phyloP scores from a whole-genome alignment of 208 protist genomes.

The Acanthamoeba culbertsoni region DNA sequence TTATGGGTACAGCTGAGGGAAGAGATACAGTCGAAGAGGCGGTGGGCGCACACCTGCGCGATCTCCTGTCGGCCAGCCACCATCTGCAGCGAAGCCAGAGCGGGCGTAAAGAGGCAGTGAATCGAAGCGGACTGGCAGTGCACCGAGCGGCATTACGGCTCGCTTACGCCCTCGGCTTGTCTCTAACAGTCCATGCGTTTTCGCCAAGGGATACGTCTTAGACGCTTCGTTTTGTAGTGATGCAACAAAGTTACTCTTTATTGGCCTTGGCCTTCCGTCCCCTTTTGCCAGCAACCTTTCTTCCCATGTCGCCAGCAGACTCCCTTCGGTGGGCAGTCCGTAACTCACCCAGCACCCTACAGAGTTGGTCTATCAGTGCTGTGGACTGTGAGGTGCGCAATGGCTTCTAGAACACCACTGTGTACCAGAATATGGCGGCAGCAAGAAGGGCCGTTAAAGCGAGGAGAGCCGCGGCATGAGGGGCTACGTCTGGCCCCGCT shows the following conservation, averaged over 20 bases:
- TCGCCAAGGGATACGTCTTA: not conserved
- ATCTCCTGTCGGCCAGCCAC: not conserved
- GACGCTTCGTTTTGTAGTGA: no score
- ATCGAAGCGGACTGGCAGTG: not conserved
- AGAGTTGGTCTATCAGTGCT: not conserved
- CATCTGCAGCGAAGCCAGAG: not conserved
- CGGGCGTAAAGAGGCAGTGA: not conserved
- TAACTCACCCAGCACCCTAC: not conserved
- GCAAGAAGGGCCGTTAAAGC: not conserved
- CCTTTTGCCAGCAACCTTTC: not conserved
- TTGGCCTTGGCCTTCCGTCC: not conserved
- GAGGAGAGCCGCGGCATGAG: constrained; percentile 9
- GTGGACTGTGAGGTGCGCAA: not conserved
- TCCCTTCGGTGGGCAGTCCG: not conserved
- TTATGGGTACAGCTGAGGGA: no score
- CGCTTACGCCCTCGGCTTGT: not conserved
- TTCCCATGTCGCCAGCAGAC: not conserved
- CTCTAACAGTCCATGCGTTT: not conserved
- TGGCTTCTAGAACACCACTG: not conserved
- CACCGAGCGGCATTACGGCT: not conserved
- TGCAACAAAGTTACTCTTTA: no score
- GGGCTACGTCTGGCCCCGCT: not conserved
- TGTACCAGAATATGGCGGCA: not conserved
- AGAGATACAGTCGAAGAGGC: not conserved
- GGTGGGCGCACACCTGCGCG: not conserved